These are phyloP conservation scores for Exserohilum rostratum DNA, from an alignment of 2,329 filamentous ascomycete genomes.

Conservation along the genomic window DNA sequence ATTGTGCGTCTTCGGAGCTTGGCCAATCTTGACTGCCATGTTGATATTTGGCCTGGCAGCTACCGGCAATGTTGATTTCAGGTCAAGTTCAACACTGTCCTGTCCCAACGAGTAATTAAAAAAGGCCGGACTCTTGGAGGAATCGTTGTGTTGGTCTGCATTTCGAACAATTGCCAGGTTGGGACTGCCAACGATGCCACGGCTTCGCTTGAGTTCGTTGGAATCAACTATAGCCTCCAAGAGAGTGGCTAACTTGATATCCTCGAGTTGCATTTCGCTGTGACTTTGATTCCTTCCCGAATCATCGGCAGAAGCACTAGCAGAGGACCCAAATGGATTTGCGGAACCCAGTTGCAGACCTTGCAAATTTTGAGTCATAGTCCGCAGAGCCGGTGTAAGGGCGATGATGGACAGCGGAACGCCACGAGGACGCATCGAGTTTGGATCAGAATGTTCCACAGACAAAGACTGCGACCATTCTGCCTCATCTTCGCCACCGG, in stretches of 20 bases:
- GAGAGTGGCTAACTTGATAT: conserved; percentile 44
- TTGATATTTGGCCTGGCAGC: conserved; percentile 19
- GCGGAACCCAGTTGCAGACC: conserved; percentile 13
- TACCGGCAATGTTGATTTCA: conserved; percentile 31
- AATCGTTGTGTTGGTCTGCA: conserved; percentile 1
- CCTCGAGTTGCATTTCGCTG: conserved; percentile 44
- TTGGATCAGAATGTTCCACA: conserved; percentile 18
- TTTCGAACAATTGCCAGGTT: not conserved
- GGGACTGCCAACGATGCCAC: conserved; percentile 13
- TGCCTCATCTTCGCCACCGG: conserved; percentile 49
- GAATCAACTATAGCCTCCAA: conserved; percentile 44
- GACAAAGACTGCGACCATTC: conserved; percentile 16
- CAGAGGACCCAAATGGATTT: conserved; percentile 16
- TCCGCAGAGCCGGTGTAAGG: conserved; percentile 25
- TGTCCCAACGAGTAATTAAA: conserved; percentile 39
- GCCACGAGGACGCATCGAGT: conserved; percentile 16
- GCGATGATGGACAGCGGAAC: conserved; percentile 25
- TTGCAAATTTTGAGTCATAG: conserved; percentile 26
- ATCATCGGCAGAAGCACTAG: conserved; percentile 20
- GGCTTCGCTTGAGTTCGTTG: conserved; percentile 37
- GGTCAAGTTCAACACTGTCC: conserved; percentile 28
- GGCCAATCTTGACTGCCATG: conserved; percentile 28
- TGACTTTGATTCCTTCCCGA: conserved; percentile 29
- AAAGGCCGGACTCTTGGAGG: conserved; percentile 27
- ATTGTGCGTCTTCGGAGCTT: conserved; percentile 19